Percentiles rank a stretch among this genome's conserved stretches.
phyloP scores from a whole-genome alignment of 2,329 filamentous ascomycete genomes.

The Talaromyces funiculosus region DNA sequence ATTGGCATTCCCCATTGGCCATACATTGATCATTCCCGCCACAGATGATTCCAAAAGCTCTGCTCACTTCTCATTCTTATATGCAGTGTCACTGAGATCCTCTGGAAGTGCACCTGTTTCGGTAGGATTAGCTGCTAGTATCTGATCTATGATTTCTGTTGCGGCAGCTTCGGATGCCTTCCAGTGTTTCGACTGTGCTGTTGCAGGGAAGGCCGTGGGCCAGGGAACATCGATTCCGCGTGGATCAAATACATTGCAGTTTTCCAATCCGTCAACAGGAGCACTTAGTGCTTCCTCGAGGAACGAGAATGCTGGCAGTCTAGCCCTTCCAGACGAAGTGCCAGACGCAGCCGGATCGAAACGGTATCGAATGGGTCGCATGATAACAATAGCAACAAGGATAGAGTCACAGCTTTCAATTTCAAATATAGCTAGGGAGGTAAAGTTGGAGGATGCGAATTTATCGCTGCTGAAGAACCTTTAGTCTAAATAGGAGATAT shows the following conservation, averaged over 20 bases:
- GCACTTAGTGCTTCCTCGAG: not conserved
- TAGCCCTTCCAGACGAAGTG: too few species aligned
- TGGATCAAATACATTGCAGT: not conserved
- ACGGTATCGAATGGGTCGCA: too few species aligned
- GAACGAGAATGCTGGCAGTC: too few species aligned
- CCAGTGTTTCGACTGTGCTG: not conserved
- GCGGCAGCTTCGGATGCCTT: not conserved
- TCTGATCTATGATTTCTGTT: not conserved
- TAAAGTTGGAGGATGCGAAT: too few species aligned
- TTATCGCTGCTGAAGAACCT: too few species aligned
- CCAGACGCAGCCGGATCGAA: too few species aligned
- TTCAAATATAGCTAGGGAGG: too few species aligned
- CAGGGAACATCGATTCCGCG: not conserved
- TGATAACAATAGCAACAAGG: too few species aligned
- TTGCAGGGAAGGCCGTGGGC: not conserved
- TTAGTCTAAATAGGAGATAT: too few species aligned
- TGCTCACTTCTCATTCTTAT: not conserved
- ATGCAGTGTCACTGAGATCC: not conserved
- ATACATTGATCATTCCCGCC: not conserved
- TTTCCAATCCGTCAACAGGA: not conserved
- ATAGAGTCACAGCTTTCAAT: too few species aligned
- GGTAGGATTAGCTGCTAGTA: not conserved
- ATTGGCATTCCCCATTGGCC: not conserved
- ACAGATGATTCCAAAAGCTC: not conserved
- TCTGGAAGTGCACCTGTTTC: not conserved